Evolutionary conservation across 2,329 filamentous ascomycete genomes (phyloP), one percentile per base, ranked within the genome.

Genomic region (Venturia aucupariae): DNA sequence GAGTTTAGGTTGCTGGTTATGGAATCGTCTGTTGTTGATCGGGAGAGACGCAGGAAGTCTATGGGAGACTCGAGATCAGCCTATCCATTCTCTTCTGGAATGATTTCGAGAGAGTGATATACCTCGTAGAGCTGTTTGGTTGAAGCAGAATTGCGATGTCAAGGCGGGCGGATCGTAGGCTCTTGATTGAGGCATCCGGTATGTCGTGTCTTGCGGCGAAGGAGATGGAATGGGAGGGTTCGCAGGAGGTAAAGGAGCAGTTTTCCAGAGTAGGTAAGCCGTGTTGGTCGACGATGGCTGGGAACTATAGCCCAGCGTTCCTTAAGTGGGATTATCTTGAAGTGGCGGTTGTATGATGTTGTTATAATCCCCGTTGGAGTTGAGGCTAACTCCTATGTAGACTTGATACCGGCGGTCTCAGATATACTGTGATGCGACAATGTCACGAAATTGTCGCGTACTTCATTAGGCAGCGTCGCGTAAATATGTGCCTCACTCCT

Each of bases 1-100:
- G 91, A 90, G 79, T 97, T 97, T 67, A 99, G 85, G 71, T 95
- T 93, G 72, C 96, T 92, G 0, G 86, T 86, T 72, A 99, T 97
- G 55, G 90, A 91, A 76, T 99, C 94, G 77, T 99, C 94, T 71
- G 97, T 88, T 60, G 89, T 85, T 62, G 85, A 82, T 68, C 94
- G 86, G 11, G 93, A 97, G 68, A 94, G 76, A 46, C 92, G 89
- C 27, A 99, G 83, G 75, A 99, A 99, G 75, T 96, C 94, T 96
- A 72, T 67, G 65, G 68, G 24, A 64, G 55, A 61, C 66, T 67
- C 62, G 60, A 39, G 46, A 19, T 35, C 38, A 60, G 24, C 17
- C 10, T 24, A 10, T 27, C 22, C 10, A 51, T 61, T 15, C 11
- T 5, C 32, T n/a, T 57, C 5, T 10, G 13, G 13, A 4, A 35